These are phyloP conservation scores for Filobasidium wieringae DNA, from an alignment of 768 basidiomycete genomes.

Conservation along the genomic window DNA sequence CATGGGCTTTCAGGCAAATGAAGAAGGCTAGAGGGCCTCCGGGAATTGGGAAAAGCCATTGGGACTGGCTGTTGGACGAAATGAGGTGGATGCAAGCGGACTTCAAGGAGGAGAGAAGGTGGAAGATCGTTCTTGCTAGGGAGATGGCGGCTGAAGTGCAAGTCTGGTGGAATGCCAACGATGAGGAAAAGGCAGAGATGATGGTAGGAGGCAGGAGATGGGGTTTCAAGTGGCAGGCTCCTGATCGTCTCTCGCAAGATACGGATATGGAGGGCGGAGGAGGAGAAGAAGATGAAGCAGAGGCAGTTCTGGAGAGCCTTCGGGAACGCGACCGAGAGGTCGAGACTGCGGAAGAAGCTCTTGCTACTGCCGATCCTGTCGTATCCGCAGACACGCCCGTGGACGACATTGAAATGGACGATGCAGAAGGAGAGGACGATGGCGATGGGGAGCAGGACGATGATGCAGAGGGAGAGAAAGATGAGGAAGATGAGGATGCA, in stretches of 20 bases:
- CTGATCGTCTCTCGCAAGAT: neutral
- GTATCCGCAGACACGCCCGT: constrained; percentile 9
- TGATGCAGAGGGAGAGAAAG: constrained; percentile 44
- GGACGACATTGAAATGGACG: constrained; percentile 38
- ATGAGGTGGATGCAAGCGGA: constrained; percentile 98
- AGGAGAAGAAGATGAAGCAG: constrained; percentile 7
- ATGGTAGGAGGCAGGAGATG: constrained; percentile 43
- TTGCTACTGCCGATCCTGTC: constrained; percentile 11
- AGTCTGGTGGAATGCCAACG: constrained; percentile 70
- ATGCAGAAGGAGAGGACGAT: constrained; percentile 38
- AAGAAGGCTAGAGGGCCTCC: constrained; percentile 80
- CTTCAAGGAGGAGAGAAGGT: constrained; percentile 83
- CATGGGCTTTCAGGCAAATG: constrained; percentile 89
- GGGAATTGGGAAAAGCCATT: constrained; percentile 62
- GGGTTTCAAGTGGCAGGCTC: constrained; percentile 14
- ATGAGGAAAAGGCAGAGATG: constrained; percentile 51
- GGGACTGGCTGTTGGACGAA: constrained; percentile 93
- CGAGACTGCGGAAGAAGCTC: neutral
- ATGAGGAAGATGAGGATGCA: constrained; percentile 41
- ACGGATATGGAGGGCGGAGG: constrained; percentile 10
- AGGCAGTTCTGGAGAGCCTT: constrained; percentile 17
- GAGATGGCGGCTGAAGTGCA: constrained; percentile 68
- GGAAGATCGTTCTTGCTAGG: constrained; percentile 78
- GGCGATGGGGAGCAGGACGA: constrained; percentile 38
- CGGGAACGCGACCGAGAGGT: neutral